A percentile compares a stretch with the other conserved stretches of the same genome.
phyloP scores from a whole-genome alignment of 1,139 yeast genomes.

The Lodderomyces parapsilosis region DNA sequence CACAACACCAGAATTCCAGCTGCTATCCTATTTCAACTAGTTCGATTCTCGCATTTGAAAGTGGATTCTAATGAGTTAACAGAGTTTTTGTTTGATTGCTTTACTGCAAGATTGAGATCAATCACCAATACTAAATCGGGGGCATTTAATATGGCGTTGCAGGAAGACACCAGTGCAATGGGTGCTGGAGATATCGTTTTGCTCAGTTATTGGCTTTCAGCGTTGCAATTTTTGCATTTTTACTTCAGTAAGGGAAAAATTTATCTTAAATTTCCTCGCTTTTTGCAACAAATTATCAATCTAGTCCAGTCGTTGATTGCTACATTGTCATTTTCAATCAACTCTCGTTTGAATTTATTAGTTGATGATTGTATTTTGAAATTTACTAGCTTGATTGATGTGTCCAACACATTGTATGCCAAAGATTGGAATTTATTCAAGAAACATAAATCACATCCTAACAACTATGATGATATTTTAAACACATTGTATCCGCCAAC shows the following conservation, averaged over 20 bases:
- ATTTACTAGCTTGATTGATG: slow-evolving; percentile 65
- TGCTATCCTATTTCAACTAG: slow-evolving; percentile 62
- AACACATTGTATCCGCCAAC: slow-evolving; percentile 74
- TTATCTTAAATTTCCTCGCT: slow-evolving; percentile 51
- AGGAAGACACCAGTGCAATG: slow-evolving; percentile 22
- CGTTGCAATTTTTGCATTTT: slow-evolving; percentile 64
- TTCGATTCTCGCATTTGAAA: slow-evolving; percentile 61
- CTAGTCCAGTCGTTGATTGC: slow-evolving; percentile 61
- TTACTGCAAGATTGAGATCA: slow-evolving; percentile 59
- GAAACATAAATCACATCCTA: slow-evolving; percentile 39
- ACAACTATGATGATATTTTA: slow-evolving; percentile 65
- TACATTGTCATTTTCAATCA: slow-evolving; percentile 63
- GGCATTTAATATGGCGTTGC: slow-evolving; percentile 46
- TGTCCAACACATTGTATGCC: slow-evolving; percentile 58
- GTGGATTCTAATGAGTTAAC: slow-evolving; percentile 54
- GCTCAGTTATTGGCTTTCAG: slow-evolving; percentile 73
- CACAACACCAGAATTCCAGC: slow-evolving; percentile 68
- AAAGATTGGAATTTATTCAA: slow-evolving; percentile 77
- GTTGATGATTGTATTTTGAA: slow-evolving; percentile 64
- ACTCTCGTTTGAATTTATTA: slow-evolving; percentile 54
- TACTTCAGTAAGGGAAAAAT: slow-evolving; percentile 59
- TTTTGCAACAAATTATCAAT: slow-evolving; percentile 60
- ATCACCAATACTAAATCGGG: slow-evolving; percentile 62
- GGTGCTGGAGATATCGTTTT: slow-evolving; percentile 65
- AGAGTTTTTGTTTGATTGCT: slow-evolving; percentile 57